Evolutionary conservation across 2,329 filamentous ascomycete species (phyloP), one percentile per base, ranked within the genome.

Genomic region (Scortechinia acanthostroma): DNA sequence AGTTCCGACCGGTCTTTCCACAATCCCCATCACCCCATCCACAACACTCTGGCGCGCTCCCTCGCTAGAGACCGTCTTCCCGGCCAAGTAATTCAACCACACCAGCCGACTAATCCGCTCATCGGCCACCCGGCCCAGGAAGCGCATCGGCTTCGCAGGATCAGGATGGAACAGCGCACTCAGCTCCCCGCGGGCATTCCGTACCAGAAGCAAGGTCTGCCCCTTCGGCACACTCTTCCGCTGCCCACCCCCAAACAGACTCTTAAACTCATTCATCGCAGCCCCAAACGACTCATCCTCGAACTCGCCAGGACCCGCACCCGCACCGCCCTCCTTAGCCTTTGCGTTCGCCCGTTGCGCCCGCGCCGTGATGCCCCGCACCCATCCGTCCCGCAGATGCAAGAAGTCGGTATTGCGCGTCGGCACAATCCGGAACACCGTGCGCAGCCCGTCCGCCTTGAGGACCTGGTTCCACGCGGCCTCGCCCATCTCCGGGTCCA

Each of bases 381-480:
- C 76, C 71, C 76, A 83, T 1, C 78, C 81, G 50, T 86, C 81
- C 19, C 80, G 70, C 35, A 86, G 56, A 56, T 86, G 81, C 47
- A 74, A 68, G 55, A 83, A 85, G 53, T 85, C 80, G 6, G 35
- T 40, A 19, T 40, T 40, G 10, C 35, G 35, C 10, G 35, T 40
- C 14, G 35, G 35, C 10, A 40, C 35, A 17, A 40, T 40, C 6
- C 35, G 35, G 35, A 40, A 40, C 6, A 17, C 35, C 6, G 35
- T 40, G 35, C 35, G 35, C 6, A 40, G 6, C 6, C 35, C 35
- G 17, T 40, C 17, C 35, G 14, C 17, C 17, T 40, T 40, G 10
- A 40, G 10, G 6, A 40, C 6, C 10, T 13, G 13, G 10, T 10
- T 19, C 35, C 35, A 40, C 13, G 17, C 35, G 6, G 6, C 35